phyloP scores from a whole-genome alignment of 2,329 filamentous ascomycete genomes.

The Nigrospora oryzae region DNA sequence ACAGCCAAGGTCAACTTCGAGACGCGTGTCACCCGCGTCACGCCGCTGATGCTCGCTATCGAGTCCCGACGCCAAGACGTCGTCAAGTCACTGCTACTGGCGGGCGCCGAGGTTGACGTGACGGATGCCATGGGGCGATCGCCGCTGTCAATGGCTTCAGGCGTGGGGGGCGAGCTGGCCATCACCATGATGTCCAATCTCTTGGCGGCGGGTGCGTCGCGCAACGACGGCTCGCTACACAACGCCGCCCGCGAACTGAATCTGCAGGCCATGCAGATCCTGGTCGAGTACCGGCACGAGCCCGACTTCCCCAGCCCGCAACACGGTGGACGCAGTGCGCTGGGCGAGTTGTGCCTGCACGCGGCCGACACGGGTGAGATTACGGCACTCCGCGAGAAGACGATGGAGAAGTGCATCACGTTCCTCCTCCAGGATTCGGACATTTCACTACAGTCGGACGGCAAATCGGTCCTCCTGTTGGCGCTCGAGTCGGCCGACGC shows the following conservation, averaged over 20 bases:
- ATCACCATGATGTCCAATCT: conserved; percentile 46
- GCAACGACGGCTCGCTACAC: conserved; percentile 59
- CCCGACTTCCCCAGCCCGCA: conserved; percentile 56
- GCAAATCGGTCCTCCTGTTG: conserved; percentile 51
- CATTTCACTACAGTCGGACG: conserved; percentile 42
- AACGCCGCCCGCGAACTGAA: conserved; percentile 55
- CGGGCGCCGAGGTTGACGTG: conserved; percentile 51
- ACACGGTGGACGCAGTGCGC: conserved; percentile 53
- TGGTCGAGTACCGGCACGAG: conserved; percentile 52
- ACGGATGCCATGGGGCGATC: conserved; percentile 48
- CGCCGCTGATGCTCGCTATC: conserved; percentile 53
- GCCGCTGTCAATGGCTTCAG: conserved; percentile 51
- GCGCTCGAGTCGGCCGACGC: conserved; percentile 51
- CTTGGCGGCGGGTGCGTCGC: conserved; percentile 45
- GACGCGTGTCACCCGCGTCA: conserved; percentile 40
- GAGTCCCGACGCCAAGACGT: conserved; percentile 46
- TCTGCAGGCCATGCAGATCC: conserved; percentile 42
- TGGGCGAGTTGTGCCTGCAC: conserved; percentile 55
- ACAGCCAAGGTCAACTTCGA: conserved; percentile 49
- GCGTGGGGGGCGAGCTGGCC: conserved; percentile 42
- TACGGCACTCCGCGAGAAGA: conserved; percentile 37
- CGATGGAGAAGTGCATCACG: conserved; percentile 47
- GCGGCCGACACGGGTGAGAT: conserved; percentile 38
- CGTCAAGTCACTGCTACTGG: conserved; percentile 45
- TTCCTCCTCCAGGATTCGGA: conserved; percentile 51